Evolutionary conservation across 495 filamentous ascomycete genomes (phyloP).

Genomic region (Xylaria acuta): DNA sequence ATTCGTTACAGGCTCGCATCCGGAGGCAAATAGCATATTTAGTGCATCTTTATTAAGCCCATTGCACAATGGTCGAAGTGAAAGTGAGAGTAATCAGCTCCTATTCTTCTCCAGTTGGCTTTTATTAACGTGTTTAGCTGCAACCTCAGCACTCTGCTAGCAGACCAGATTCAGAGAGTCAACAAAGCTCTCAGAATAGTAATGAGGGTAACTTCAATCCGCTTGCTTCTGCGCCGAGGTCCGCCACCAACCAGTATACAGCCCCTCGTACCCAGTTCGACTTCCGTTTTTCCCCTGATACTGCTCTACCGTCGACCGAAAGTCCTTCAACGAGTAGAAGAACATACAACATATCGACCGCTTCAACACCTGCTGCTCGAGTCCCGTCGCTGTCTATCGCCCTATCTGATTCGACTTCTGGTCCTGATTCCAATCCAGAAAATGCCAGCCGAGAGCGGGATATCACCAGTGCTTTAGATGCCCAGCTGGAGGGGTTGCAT

Average conservation of each 20-base stretch:
- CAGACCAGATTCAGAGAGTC: neutral
- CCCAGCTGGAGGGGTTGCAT: neutral
- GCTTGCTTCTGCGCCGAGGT: neutral
- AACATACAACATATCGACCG: neutral
- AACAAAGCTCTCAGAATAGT: neutral
- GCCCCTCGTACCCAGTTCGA: neutral
- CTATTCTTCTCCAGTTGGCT: neutral
- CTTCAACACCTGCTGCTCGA: conserved; percentile 3
- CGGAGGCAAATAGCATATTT: neutral
- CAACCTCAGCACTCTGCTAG: neutral
- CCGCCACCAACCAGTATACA: neutral
- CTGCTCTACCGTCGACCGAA: neutral
- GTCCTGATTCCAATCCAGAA: too few relatives aligned
- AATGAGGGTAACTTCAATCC: neutral
- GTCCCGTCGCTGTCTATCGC: neutral
- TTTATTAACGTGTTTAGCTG: neutral
- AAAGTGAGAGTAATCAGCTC: neutral
- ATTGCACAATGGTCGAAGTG: neutral
- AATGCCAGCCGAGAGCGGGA: neutral
- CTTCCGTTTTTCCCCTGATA: neutral
- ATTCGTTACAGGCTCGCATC: neutral
- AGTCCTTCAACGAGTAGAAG: neutral
- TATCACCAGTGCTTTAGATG: neutral
- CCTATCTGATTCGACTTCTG: neutral
- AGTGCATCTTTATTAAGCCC: neutral